A percentile compares a stretch with the other conserved stretches of the same genome.
Conservation (phyloP, 176 grass and related monocot genomes). For the Paspalum notatum region DNA sequence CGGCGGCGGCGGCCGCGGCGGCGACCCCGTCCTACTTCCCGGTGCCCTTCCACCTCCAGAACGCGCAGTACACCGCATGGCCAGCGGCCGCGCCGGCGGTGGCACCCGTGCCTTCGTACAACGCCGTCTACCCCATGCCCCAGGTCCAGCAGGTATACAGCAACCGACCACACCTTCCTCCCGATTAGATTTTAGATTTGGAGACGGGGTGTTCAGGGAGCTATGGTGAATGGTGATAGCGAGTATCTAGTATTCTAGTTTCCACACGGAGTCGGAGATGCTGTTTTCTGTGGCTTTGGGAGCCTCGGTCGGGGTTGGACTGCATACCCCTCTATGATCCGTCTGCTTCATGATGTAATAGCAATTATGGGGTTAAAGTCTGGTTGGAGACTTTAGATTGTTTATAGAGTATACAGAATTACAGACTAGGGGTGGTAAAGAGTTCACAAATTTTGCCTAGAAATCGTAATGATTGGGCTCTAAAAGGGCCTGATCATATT, state of each 20-base stretch:
- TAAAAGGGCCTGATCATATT: too few species aligned
- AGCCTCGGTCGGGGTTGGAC: too few species aligned
- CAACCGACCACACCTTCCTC: neutral
- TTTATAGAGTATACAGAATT: too few species aligned
- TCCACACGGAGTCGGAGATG: neutral
- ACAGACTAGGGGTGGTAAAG: too few species aligned
- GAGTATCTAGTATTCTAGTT: too few species aligned
- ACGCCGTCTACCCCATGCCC: constrained; percentile 44
- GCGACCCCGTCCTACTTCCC: constrained; percentile 59
- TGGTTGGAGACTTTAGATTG: neutral
- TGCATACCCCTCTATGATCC: too few species aligned
- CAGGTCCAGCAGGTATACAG: constrained; percentile 66
- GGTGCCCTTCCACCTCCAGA: constrained; percentile 73
- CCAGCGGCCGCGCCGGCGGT: neutral
- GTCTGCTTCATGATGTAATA: neutral
- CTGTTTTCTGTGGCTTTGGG: too few species aligned
- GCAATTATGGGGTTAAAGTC: neutral
- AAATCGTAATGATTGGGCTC: too few species aligned
- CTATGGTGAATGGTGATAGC: neutral
- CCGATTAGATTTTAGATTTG: neutral
- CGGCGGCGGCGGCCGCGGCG: neutral
- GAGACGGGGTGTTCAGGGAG: neutral
- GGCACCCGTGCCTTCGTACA: constrained; percentile 28
- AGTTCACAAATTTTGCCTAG: too few species aligned
- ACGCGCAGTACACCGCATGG: constrained; percentile 38